phyloP scores from a whole-genome alignment of 1,139 yeast species.

The Diutina siamensis region DNA sequence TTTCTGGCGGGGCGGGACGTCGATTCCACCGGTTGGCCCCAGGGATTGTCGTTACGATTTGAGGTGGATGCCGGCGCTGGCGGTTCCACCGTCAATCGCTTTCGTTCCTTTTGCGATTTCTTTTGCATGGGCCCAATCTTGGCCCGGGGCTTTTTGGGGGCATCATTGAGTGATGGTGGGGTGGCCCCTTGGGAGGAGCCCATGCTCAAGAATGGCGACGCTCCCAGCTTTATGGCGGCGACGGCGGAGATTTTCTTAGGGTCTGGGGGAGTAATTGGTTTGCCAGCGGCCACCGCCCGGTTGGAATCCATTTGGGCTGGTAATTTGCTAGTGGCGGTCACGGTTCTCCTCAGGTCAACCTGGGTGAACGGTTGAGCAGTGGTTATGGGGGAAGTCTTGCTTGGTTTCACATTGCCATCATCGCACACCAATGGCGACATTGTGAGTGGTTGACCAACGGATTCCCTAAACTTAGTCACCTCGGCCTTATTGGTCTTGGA shows the following conservation, averaged over 20 bases:
- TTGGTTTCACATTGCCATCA: background rate
- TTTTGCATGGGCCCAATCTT: conserved; percentile 26
- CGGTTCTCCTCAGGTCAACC: no score
- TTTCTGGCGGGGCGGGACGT: background rate
- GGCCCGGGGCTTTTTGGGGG: conserved; percentile 6
- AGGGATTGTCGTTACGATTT: background rate
- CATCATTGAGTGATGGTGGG: background rate
- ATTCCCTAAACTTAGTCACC: conserved; percentile 1
- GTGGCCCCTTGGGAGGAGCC: no score
- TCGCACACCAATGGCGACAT: background rate
- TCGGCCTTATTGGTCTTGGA: background rate
- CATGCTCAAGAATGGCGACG: no score
- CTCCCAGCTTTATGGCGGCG: no score
- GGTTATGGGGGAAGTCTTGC: no score
- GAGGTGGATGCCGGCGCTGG: background rate
- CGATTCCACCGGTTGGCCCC: background rate
- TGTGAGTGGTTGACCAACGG: no score
- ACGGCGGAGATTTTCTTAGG: no score
- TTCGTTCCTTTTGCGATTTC: conserved; percentile 43
- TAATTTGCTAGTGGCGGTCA: no score
- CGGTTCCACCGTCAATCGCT: conserved; percentile 14
- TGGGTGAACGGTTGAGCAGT: no score
- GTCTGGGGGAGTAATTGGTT: no score
- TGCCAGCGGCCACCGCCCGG: no score
- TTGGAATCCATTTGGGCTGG: no score